Base-by-base conservation (phyloP, 1,284 basidiomycete species). In the Mycena sp. region DNA sequence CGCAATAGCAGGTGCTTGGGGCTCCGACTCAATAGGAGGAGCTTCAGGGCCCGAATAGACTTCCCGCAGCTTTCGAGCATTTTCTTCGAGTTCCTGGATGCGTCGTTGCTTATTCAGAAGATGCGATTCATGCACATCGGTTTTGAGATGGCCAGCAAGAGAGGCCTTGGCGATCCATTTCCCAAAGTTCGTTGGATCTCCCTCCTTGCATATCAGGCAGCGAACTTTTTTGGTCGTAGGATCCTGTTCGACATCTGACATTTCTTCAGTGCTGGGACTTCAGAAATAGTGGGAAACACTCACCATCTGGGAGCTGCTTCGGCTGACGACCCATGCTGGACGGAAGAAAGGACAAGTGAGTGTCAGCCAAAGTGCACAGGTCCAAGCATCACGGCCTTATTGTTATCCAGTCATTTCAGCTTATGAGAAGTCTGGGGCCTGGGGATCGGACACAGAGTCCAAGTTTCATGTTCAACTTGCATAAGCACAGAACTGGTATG, bases 231-330 rank as follows among this genome's bases (percentile, higher is more conserved):
- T 49, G 1, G 45, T 48, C 2, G 2, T 14, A 6, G 32, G 10
- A 38, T 57, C 35, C n/a, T 57, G 19, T 32, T 55, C 53, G 17
- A 55, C 17, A 9, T 4, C 53, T 55, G 41, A 16, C n/a, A 35
- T 7, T 7, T 14, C 30, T 4, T 19, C 6, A 19, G 4, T 10
- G 28, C 46, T 7, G 1, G n/a, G 16, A 21, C 2, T 26, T 14
- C 10, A 28, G n/a, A 16, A 17, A 28, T 28, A 5, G 4, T 14
- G 25, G n/a, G n/a, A n/a, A n/a, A 6, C n/a, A 6, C 49, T 23
- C 12, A 11, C 21, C n/a, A 50, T 21, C 32, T 16, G 6, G n/a
- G 5, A 1, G 21, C 4, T 25, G 12, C 44, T 46, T 28, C 29
- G 29, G 12, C 12, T 16, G 11, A 16, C 17, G 17, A 6, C 14